These are phyloP conservation scores for Polytrichum commune DNA, from an alignment of 225 moss, liverwort and hornwort species.

Conservation along the genomic window DNA sequence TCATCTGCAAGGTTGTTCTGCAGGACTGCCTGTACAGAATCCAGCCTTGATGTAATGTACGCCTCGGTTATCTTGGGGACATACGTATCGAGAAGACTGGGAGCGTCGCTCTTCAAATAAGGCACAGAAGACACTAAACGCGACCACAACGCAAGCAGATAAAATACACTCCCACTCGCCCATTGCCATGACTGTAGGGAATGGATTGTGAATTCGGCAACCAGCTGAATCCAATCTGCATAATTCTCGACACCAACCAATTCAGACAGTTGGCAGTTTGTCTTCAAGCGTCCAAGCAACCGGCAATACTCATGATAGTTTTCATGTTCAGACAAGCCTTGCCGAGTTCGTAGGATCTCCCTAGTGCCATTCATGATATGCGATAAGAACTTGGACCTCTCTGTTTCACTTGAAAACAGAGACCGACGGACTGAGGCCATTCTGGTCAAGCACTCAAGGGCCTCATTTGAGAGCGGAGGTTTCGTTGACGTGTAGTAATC, in stretches of 20 bases:
- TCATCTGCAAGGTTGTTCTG: slow-evolving; percentile 17
- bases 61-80: slow-evolving; percentile 17
- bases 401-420: slow-evolving; percentile 19
- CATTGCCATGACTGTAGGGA: slow-evolving; percentile 23
- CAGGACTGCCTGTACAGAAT: slow-evolving; percentile 19
- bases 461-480: slow-evolving; percentile 15
- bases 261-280: slow-evolving; percentile 21
- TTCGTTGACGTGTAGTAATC: slow-evolving; percentile 17
- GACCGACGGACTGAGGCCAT: slow-evolving; percentile 18
- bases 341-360: slow-evolving; percentile 16
- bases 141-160: slow-evolving; percentile 17
- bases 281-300: slow-evolving; percentile 18
- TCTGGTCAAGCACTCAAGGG: slow-evolving; percentile 18
- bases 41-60: slow-evolving; percentile 18
- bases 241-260: slow-evolving; percentile 19
- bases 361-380: slow-evolving; percentile 15
- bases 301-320: slow-evolving; percentile 24
- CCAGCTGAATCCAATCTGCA: slow-evolving; percentile 16
- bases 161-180: slow-evolving; percentile 22
- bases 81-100: slow-evolving; percentile 18
- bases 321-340: slow-evolving; percentile 16
- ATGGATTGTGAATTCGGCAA: slow-evolving; percentile 18
- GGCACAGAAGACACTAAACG: slow-evolving; percentile 22
- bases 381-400: slow-evolving; percentile 14
- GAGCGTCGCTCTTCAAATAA: slow-evolving; percentile 18